These are phyloP conservation scores for Sarocladium kiliense DNA, from an alignment of 2,329 filamentous ascomycete genomes.

Conservation along the genomic window DNA sequence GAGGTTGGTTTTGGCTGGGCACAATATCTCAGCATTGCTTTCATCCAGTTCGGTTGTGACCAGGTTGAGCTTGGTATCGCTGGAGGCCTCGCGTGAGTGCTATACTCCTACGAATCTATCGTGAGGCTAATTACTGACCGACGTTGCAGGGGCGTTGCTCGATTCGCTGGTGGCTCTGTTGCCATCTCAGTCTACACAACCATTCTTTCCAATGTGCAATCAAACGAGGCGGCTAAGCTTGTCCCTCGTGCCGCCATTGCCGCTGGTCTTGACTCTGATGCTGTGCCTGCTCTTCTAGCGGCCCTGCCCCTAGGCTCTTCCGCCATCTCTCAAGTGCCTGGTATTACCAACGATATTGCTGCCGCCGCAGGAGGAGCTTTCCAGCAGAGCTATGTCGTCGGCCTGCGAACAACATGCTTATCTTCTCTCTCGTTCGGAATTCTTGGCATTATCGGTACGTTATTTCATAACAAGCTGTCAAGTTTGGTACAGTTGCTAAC, in stretches of 20 bases:
- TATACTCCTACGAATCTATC: conserved; percentile 8
- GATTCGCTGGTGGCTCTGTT: conserved; percentile 37
- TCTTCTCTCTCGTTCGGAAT: conserved; percentile 24
- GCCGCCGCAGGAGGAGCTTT: conserved; percentile 22
- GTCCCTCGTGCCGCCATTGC: conserved; percentile 28
- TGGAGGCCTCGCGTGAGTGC: conserved; percentile 32
- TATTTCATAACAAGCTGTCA: neutral
- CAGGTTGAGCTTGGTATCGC: conserved; percentile 53
- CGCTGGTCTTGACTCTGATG: conserved; percentile 26
- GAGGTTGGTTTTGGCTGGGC: conserved; percentile 41
- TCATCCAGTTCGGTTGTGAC: conserved; percentile 43
- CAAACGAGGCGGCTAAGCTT: conserved; percentile 22
- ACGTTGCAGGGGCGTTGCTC: conserved; percentile 28
- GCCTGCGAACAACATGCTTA: conserved; percentile 22
- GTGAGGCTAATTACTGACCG: conserved; percentile 18
- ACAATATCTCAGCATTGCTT: conserved; percentile 41
- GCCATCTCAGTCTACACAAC: conserved; percentile 36
- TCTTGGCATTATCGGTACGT: conserved; percentile 23
- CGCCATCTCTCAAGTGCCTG: conserved; percentile 19
- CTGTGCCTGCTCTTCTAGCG: conserved; percentile 23
- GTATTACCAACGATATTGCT: conserved; percentile 20
- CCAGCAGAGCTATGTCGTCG: conserved; percentile 25
- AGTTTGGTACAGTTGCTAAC: neutral
- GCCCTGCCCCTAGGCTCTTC: conserved; percentile 20
- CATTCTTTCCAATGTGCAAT: conserved; percentile 32